Percentiles rank a stretch among this genome's conserved stretches.
Evolutionary conservation across 768 basidiomycete species (phyloP).

Genomic region (Floccularia luteovirens): DNA sequence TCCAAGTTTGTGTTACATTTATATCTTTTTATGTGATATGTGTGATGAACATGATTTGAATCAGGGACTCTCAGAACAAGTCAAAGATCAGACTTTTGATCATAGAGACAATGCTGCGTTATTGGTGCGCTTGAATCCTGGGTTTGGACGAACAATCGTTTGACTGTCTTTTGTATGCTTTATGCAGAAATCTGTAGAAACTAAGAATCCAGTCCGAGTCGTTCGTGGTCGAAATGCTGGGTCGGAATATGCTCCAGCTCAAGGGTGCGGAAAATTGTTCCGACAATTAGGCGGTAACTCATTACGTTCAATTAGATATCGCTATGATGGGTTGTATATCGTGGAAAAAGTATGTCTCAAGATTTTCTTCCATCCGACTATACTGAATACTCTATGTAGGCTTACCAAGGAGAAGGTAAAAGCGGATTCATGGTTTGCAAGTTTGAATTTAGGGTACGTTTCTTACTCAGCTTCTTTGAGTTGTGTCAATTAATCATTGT

Average conservation of each 20-base stretch:
- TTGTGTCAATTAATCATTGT: no score
- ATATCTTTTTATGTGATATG: no score
- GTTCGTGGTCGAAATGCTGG: slow-evolving; percentile 23
- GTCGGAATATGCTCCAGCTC: slow-evolving; percentile 24
- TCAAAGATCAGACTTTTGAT: slow-evolving; percentile 23
- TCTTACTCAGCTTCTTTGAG: background rate
- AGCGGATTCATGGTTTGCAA: slow-evolving; percentile 21
- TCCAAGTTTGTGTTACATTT: no score
- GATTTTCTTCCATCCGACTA: background rate
- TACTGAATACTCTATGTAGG: slow-evolving; percentile 10
- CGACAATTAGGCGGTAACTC: background rate
- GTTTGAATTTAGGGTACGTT: slow-evolving; percentile 19
- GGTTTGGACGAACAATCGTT: no score
- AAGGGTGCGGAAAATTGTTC: slow-evolving; percentile 17
- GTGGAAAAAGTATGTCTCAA: slow-evolving; percentile 23
- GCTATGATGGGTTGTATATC: slow-evolving; percentile 35
- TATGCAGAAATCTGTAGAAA: slow-evolving; percentile 21
- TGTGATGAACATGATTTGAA: no score
- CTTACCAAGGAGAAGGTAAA: slow-evolving; percentile 17
- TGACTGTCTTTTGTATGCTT: background rate
- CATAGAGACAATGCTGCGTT: slow-evolving; percentile 26
- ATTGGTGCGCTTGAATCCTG: slow-evolving; percentile 10
- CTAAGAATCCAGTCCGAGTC: slow-evolving; percentile 28
- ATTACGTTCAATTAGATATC: slow-evolving; percentile 18
- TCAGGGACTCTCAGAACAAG: slow-evolving; percentile 16